Base-by-base conservation (phyloP, 495 filamentous ascomycete genomes). In the Aspergillus carlsbadensis region DNA sequence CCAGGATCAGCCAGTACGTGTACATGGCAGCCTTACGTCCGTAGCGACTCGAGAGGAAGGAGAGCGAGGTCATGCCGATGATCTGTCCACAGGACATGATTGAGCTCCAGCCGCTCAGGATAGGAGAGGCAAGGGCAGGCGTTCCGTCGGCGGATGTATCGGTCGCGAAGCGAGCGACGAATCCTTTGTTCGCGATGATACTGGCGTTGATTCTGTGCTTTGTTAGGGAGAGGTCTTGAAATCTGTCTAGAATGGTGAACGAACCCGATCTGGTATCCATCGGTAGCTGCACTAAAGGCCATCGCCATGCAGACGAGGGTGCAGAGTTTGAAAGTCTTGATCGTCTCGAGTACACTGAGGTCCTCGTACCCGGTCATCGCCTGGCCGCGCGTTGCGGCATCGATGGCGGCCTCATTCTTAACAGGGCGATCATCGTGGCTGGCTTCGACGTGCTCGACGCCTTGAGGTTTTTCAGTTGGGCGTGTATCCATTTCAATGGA, bases 11-110 rank as follows among this genome's bases (percentile, higher is more conserved):
- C 66, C 67, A 72, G 21, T 71, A 65, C 10, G 70, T 63, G 7
- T 68, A 65, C 17, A 74, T 52, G 1, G 68, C 68, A 1, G 56
- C 21, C 40, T 74, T 74, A 7, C 71, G 62, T 29, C 70, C 70
- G 21, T 63, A 63, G 21, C 54, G 44, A 5, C 54, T 57, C 8
- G 54, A 57, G 6, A 57, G 13, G 22, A 57, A 57, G 10, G 54
- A 24, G 26, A 57, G 36, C 0, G 21, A 33, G 11, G 54, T 57
- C 54, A 57, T 57, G n/a, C 54, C 54, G 34, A 57, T 41, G 26
- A 57, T 57, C 15, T 57, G 54, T 1, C 54, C 54, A 15, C 45
- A 50, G 36, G 45, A 50, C 54, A 57, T 57, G 36, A 57, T 50
- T 5, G 45, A 57, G 31, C 45, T 50, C 54, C 54, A 57, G 7